Conservation (phyloP, 2,329 filamentous ascomycete genomes). For the Colletotrichum endophyticum region DNA sequence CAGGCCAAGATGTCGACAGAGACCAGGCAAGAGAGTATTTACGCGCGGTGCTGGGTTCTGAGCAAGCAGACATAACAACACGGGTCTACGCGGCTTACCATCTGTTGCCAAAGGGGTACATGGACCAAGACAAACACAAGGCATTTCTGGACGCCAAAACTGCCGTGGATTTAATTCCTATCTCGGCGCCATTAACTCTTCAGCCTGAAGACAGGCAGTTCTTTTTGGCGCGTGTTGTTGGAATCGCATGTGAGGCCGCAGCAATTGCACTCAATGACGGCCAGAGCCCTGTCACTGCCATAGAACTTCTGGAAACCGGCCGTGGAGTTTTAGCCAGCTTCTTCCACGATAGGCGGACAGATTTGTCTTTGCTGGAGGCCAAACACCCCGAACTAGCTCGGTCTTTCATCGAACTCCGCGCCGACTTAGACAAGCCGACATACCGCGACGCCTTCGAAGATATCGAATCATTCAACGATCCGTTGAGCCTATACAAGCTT, state of each 20-base stretch:
- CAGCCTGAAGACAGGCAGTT: conserved; percentile 24
- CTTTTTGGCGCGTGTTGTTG: conserved; percentile 12
- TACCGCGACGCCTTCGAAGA: neutral
- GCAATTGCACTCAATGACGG: conserved; percentile 22
- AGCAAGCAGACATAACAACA: neutral
- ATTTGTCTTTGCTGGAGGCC: neutral
- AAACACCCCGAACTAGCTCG: neutral
- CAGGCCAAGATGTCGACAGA: neutral
- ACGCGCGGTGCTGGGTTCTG: neutral
- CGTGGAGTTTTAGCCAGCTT: conserved; percentile 28
- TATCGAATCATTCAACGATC: neutral
- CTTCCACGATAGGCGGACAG: conserved; percentile 24
- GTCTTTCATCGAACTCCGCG: neutral
- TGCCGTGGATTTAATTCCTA: neutral
- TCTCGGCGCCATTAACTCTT: neutral
- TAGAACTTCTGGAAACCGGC: conserved; percentile 29
- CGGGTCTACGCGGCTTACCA: neutral
- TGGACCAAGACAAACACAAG: neutral
- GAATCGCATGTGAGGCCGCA: conserved; percentile 26
- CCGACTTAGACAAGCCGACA: neutral
- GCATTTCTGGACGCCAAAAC: neutral
- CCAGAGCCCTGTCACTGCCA: conserved; percentile 5
- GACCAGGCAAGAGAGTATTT: neutral
- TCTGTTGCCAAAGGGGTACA: neutral
- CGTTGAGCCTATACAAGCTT: neutral